Evolutionary conservation across 1,139 yeast genomes (phyloP).

Genomic region (Zygosaccharomyces pseudobailii): DNA sequence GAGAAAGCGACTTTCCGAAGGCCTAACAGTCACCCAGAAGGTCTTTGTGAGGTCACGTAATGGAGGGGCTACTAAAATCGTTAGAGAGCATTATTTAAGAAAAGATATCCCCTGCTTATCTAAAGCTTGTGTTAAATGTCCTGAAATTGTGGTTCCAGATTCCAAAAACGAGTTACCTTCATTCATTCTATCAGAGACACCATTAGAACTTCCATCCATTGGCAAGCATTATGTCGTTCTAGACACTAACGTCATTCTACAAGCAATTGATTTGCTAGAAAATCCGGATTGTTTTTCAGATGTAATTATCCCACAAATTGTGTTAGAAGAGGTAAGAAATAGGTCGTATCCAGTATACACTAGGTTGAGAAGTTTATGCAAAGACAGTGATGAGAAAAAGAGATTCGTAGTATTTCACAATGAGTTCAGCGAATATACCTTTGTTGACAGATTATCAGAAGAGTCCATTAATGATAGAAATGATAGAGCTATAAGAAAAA

Average conservation of each 20-base stretch:
- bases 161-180: slow-evolving; percentile 41
- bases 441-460: slow-evolving; percentile 51
- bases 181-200: slow-evolving; percentile 37
- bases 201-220: slow-evolving; percentile 37
- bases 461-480: slow-evolving; percentile 88
- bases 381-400: slow-evolving; percentile 59
- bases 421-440: slow-evolving; percentile 76
- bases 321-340: slow-evolving; percentile 86
- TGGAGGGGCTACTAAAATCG: slow-evolving; percentile 87
- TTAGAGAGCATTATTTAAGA: slow-evolving; percentile 89
- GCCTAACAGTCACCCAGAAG: slow-evolving; percentile 75
- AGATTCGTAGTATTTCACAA: slow-evolving; percentile 90
- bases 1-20: slow-evolving; percentile 38
- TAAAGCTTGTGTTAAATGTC: slow-evolving; percentile 59
- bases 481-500: slow-evolving; percentile 81
- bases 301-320: slow-evolving; percentile 90
- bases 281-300: slow-evolving; percentile 73
- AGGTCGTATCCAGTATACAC: slow-evolving; percentile 84
- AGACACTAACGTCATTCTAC: slow-evolving; percentile 84
- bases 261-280: slow-evolving; percentile 87
- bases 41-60: slow-evolving; percentile 87
- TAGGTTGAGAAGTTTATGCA: slow-evolving; percentile 68
- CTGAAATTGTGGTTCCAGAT: slow-evolving; percentile 35
- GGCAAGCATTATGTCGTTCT: slow-evolving; percentile 74
- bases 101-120: slow-evolving; percentile 91